Evolutionary conservation across 1,284 basidiomycete species (phyloP).

Genomic region (Puccinia coronata): DNA sequence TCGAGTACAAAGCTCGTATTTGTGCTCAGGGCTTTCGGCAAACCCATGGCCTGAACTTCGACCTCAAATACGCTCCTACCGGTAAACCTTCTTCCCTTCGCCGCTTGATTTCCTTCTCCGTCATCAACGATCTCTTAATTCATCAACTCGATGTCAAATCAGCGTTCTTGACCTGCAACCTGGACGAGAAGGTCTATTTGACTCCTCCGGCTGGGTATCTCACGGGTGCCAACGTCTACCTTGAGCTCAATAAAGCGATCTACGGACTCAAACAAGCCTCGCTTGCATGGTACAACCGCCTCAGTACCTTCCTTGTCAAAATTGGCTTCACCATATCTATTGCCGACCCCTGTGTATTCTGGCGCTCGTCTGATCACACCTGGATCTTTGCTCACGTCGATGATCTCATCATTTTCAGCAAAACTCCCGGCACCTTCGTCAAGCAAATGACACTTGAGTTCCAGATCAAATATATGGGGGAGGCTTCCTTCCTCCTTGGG

Average conservation of each 20-base stretch:
- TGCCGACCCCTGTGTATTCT: not conserved
- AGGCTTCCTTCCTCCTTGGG: not conserved
- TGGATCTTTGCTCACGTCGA: not conserved
- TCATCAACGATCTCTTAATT: not conserved
- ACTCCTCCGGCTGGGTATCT: not conserved
- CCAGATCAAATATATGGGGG: not conserved
- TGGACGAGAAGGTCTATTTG: not conserved
- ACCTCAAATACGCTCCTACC: not conserved
- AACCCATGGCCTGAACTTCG: not conserved
- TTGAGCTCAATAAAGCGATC: not conserved
- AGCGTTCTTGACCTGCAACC: conserved; percentile 3
- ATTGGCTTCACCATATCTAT: not conserved
- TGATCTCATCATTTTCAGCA: not conserved
- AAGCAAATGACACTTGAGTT: not conserved
- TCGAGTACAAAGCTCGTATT: not conserved
- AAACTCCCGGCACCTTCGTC: not conserved
- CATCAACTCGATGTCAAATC: conserved; percentile 16
- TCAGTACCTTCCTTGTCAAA: not conserved
- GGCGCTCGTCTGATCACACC: not conserved
- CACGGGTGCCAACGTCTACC: not conserved
- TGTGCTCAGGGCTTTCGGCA: conserved; percentile 29
- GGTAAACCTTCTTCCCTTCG: not conserved
- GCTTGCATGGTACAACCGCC: not conserved
- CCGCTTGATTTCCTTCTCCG: not conserved
- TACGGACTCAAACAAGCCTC: too few relatives aligned